phyloP scores from a whole-genome alignment of 2,329 filamentous ascomycete genomes.

The Tolypocladium ovalisporum region DNA sequence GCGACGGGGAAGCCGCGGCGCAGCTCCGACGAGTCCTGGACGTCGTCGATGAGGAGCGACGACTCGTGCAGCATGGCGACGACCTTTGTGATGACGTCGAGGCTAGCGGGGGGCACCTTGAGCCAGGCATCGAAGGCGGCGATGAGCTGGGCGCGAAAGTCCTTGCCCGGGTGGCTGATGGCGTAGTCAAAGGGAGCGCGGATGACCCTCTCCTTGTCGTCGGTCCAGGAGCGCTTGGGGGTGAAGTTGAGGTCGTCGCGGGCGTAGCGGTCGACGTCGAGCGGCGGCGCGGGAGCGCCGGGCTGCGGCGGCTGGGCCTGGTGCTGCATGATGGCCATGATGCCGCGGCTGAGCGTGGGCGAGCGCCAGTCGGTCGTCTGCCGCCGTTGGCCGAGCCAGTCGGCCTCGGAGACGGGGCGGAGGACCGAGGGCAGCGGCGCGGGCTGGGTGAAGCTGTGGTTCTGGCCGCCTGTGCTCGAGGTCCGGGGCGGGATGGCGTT shows the following conservation, averaged over 20 bases:
- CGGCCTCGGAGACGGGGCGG: slow-evolving; percentile 46
- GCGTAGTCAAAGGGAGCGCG: slow-evolving; percentile 75
- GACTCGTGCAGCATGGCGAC: slow-evolving; percentile 81
- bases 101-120: slow-evolving; percentile 56
- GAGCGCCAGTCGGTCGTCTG: slow-evolving; percentile 2
- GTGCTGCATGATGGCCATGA: slow-evolving; percentile 18
- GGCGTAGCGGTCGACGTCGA: slow-evolving; percentile 41
- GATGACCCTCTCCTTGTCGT: slow-evolving; percentile 67
- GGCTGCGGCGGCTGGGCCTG: slow-evolving; percentile 17
- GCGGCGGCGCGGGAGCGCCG: slow-evolving; percentile 19
- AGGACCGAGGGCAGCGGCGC: slow-evolving; percentile 20
- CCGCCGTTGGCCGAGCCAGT: slow-evolving; percentile 41
- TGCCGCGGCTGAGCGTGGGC: not conserved
- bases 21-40: slow-evolving; percentile 70
- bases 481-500: slow-evolving; percentile 63
- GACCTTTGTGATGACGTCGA: slow-evolving; percentile 67
- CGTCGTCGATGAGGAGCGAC: slow-evolving; percentile 75
- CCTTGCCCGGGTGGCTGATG: slow-evolving; percentile 68
- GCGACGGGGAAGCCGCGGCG: slow-evolving; percentile 73
- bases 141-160: slow-evolving; percentile 72
- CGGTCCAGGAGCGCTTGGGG: slow-evolving; percentile 48
- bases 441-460: slow-evolving; percentile 5
- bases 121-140: slow-evolving; percentile 74
- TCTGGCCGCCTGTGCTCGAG: slow-evolving; percentile 34
- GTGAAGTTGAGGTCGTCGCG: slow-evolving; percentile 44